phyloP scores from a whole-genome alignment of 2,329 filamentous ascomycete species.

The Penicillium sp. region DNA sequence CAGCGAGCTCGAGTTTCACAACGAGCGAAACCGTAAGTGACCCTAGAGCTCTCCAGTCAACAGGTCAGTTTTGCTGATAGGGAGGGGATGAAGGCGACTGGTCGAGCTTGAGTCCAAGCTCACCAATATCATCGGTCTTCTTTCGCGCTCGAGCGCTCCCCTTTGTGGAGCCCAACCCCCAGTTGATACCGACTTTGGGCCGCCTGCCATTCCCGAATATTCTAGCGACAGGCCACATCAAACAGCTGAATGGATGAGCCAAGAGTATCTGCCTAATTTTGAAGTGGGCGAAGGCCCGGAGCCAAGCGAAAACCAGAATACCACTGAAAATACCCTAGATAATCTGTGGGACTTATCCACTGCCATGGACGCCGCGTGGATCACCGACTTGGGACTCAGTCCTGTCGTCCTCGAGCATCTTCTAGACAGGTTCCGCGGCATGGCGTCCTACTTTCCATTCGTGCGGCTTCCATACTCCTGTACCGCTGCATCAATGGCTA shows the following conservation, averaged over 20 bases:
- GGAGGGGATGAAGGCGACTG: conserved; percentile 10
- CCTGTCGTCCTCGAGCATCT: conserved; percentile 10
- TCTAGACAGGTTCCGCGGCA: conserved; percentile 12
- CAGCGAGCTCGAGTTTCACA: conserved; percentile 13
- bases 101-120: conserved; percentile 14
- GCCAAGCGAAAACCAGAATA: not conserved
- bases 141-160: conserved; percentile 6
- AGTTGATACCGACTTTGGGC: not conserved
- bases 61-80: conserved; percentile 2
- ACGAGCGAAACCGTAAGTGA: conserved; percentile 12
- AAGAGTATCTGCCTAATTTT: not conserved
- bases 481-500: conserved; percentile 14
- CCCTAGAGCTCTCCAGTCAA: not conserved
- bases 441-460: conserved; percentile 17
- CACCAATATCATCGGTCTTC: conserved; percentile 14
- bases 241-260: not conserved
- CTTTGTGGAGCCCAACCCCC: not conserved
- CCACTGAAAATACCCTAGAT: not conserved
- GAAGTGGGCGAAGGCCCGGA: not conserved
- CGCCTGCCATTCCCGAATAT: not conserved
- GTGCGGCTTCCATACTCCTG: conserved; percentile 9
- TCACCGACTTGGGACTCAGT: conserved; percentile 1
- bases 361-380: conserved; percentile 1
- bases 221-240: not conserved
- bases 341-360: not conserved